Conservation (phyloP, 176 grass and related monocot genomes). For the Cenchrus americanus region DNA sequence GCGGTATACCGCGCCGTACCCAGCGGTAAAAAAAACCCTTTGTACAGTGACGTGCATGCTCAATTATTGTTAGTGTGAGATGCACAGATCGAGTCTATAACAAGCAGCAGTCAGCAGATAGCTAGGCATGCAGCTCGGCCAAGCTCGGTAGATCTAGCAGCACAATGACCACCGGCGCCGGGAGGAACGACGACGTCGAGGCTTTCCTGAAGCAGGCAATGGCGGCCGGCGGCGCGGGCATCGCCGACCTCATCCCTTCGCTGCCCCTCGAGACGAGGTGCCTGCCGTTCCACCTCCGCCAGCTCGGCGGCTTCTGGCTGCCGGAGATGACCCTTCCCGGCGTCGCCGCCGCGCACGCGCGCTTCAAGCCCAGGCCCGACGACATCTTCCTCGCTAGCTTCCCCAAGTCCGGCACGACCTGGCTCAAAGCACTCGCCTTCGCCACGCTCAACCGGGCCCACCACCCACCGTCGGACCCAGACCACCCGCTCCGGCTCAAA, state of each 20-base stretch:
- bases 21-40: no score
- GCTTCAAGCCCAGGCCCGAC: conserved; percentile 13
- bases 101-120: no score
- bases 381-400: conserved; percentile 35
- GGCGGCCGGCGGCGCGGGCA: not conserved
- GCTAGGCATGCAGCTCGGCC: no score
- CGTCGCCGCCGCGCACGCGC: not conserved
- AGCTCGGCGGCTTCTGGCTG: conserved; percentile 1
- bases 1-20: no score
- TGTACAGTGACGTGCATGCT: no score
- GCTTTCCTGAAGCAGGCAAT: no score
- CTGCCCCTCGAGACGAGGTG: conserved; percentile 11
- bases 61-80: no score
- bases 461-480: not conserved
- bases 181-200: no score
- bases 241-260: not conserved
- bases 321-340: not conserved
- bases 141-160: no score
- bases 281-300: not conserved
- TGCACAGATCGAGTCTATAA: no score
- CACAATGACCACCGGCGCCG: no score
- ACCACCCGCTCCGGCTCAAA: conserved; percentile 5
- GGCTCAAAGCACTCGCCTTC: conserved; percentile 12
- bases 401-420: no score
- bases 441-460: not conserved